Evolutionary conservation across 2,329 filamentous ascomycete species (phyloP).

Genomic region (Diplodia seriata): DNA sequence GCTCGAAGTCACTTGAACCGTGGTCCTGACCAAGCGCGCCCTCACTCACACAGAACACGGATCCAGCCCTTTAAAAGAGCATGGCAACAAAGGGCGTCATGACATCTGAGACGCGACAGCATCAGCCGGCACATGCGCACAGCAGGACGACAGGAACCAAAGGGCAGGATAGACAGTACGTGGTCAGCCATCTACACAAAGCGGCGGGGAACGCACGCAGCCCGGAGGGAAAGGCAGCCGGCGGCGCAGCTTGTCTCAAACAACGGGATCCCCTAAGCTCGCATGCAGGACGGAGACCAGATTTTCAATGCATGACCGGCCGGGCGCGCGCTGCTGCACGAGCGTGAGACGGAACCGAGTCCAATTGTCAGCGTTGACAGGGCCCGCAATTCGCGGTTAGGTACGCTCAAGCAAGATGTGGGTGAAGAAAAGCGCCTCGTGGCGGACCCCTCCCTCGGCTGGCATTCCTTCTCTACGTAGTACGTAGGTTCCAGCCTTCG

Average conservation of each 20-base stretch:
- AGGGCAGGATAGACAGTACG: neutral
- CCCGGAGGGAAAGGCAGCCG: neutral
- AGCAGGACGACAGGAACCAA: neutral
- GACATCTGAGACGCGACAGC: neutral
- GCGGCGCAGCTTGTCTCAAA: neutral
- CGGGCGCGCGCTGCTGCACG: neutral
- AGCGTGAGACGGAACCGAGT: neutral
- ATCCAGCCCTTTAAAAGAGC: neutral
- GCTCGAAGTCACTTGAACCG: neutral
- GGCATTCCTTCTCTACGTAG: neutral
- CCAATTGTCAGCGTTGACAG: neutral
- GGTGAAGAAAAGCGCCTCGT: conserved; percentile 1
- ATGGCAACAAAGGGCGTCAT: neutral
- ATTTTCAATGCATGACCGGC: neutral
- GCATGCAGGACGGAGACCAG: conserved; percentile 2
- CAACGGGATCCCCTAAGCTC: neutral
- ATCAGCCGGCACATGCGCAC: neutral
- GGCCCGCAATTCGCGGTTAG: neutral
- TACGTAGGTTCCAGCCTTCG: neutral
- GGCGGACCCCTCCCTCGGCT: neutral
- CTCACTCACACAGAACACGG: neutral
- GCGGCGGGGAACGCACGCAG: neutral
- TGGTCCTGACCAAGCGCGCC: neutral
- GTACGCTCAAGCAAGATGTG: neutral
- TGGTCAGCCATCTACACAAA: neutral